phyloP scores from a whole-genome alignment of 768 basidiomycete genomes.

The Boletus sensibilis region DNA sequence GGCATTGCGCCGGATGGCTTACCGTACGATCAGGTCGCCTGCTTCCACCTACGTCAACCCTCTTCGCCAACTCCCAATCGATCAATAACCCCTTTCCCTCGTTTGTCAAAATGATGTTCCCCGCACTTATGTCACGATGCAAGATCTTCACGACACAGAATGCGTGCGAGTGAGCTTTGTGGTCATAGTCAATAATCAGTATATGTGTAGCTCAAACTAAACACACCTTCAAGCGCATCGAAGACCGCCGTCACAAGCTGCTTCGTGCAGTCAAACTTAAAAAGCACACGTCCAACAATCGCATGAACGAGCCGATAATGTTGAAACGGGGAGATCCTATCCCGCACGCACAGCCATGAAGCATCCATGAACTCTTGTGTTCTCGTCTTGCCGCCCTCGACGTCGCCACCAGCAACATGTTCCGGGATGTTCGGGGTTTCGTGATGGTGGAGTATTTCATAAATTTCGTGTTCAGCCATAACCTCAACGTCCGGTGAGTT shows the following conservation, averaged over 20 bases:
- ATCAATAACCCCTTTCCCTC: constrained; percentile 20
- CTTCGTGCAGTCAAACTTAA: neutral
- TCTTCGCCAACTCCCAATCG: constrained; percentile 28
- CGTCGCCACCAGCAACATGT: neutral
- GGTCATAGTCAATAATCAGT: too few species aligned
- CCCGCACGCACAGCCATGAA: neutral
- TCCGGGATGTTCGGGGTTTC: constrained; percentile 1
- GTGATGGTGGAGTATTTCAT: neutral
- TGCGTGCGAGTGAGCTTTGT: constrained; percentile 23
- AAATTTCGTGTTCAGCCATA: constrained; percentile 1
- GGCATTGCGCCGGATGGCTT: neutral
- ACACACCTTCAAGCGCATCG: neutral
- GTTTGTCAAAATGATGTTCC: constrained; percentile 25
- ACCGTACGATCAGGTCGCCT: neutral
- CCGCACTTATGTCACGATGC: constrained; percentile 30
- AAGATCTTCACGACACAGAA: constrained; percentile 13
- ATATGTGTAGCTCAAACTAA: too few species aligned
- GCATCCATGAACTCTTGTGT: neutral
- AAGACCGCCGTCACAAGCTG: neutral
- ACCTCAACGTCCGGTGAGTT: neutral
- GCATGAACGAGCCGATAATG: neutral
- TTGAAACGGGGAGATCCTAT: neutral
- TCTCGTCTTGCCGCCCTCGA: neutral
- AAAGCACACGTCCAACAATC: neutral
- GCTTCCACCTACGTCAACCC: neutral